Percentiles rank a stretch among this genome's conserved stretches.
Conservation (phyloP, 805 yeast species). For the Candida saitoana region DNA sequence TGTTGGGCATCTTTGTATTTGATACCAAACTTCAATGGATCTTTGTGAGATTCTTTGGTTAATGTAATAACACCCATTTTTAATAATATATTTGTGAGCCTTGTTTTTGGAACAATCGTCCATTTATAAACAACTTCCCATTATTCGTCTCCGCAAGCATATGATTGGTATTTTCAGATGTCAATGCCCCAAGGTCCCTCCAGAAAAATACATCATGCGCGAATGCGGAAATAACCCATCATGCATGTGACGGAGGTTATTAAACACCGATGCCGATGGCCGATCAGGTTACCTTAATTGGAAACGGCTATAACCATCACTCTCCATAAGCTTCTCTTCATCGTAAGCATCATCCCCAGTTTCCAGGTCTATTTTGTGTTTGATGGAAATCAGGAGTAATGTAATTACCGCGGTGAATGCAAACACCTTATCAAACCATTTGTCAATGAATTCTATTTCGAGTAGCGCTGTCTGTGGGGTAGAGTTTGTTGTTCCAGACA, state of each 20-base stretch:
- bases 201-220: too few relatives aligned
- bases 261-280: too few relatives aligned
- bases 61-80: conserved; percentile 26
- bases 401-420: conserved; percentile 40
- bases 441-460: conserved; percentile 46
- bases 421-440: conserved; percentile 52
- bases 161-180: background rate
- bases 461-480: conserved; percentile 16
- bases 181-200: too few relatives aligned
- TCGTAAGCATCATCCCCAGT: conserved; percentile 20
- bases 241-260: too few relatives aligned
- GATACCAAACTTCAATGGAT: conserved; percentile 30
- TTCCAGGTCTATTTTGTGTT: conserved; percentile 16
- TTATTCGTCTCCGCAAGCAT: conserved; percentile 2
- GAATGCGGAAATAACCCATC: too few relatives aligned
- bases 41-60: conserved; percentile 25
- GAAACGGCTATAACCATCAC: too few relatives aligned
- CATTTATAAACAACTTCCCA: too few relatives aligned
- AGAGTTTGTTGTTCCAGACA: conserved; percentile 26
- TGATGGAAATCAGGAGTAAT: conserved; percentile 18
- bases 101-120: too few relatives aligned
- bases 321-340: conserved; percentile 33
- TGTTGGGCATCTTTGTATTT: conserved; percentile 22
- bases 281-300: too few relatives aligned
- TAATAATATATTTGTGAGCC: too few relatives aligned